Evolutionary conservation across 495 filamentous ascomycete species (phyloP).

Genomic region (Staphylotrichum tortipilum): DNA sequence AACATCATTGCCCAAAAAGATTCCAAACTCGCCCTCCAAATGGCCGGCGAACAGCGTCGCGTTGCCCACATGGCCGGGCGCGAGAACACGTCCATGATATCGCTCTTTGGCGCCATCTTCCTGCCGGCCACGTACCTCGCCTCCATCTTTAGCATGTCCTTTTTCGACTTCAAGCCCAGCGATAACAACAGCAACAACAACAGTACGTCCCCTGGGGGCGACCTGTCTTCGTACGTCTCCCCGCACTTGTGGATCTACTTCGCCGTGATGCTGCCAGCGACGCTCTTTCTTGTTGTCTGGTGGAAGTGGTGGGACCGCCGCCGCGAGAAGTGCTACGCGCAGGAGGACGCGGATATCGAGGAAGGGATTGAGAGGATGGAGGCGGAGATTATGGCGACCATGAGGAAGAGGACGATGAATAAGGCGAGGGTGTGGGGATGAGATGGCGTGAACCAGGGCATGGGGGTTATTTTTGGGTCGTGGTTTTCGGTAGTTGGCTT

Average conservation of each 20-base stretch:
- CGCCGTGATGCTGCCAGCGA: slow-evolving; percentile 43
- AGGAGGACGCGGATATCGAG: slow-evolving; percentile 43
- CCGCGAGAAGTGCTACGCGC: slow-evolving; percentile 35
- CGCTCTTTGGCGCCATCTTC: slow-evolving; percentile 48
- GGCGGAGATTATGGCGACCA: slow-evolving; percentile 41
- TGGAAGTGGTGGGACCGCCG: slow-evolving; percentile 42
- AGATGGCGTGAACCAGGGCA: too few relatives aligned
- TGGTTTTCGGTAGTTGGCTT: too few relatives aligned
- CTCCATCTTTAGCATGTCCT: slow-evolving; percentile 49
- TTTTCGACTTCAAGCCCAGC: slow-evolving; percentile 40
- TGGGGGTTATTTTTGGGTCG: too few relatives aligned
- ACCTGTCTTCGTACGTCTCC: slow-evolving; percentile 22
- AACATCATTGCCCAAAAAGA: slow-evolving; percentile 53
- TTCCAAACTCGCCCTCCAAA: slow-evolving; percentile 47
- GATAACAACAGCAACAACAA: background rate
- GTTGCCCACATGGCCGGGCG: slow-evolving; percentile 48
- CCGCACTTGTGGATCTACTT: slow-evolving; percentile 48
- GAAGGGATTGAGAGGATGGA: slow-evolving; percentile 47
- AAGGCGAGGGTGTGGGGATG: slow-evolving; percentile 44
- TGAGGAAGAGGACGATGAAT: slow-evolving; percentile 46
- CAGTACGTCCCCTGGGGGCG: background rate
- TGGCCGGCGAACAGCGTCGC: slow-evolving; percentile 48
- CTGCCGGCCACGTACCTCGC: slow-evolving; percentile 47
- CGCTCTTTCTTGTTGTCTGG: slow-evolving; percentile 33
- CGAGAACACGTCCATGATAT: slow-evolving; percentile 49